A percentile compares a stretch with the other conserved stretches of the same genome.
Evolutionary conservation across 129 eudicot species (phyloP).

Genomic region (Calendula officinalis): DNA sequence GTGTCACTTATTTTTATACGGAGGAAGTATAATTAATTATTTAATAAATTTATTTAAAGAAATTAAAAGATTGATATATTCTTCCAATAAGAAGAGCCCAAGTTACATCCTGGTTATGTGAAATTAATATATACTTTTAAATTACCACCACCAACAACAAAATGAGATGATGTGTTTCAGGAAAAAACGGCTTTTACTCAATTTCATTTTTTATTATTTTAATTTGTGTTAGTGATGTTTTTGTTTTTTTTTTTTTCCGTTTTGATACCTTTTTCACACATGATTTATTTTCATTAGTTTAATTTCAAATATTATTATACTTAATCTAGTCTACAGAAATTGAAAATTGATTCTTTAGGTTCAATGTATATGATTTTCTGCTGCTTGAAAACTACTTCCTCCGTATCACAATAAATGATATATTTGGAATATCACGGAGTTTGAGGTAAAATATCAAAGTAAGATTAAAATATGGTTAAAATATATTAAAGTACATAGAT

Average conservation of each 20-base stretch:
- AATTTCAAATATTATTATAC: conserved; percentile 15
- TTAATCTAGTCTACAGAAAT: conserved; percentile 11
- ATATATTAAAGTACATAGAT: too few species aligned
- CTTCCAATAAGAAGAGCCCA: conserved; percentile 12
- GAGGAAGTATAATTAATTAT: too few species aligned
- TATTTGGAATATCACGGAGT: too few species aligned
- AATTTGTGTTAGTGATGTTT: conserved; percentile 24
- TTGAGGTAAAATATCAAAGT: too few species aligned
- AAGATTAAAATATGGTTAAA: too few species aligned
- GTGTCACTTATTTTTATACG: too few species aligned
- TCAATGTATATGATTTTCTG: neutral
- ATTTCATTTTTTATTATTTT: conserved; percentile 17
- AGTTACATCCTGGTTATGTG: conserved; percentile 3
- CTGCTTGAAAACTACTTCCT: conserved; percentile 2
- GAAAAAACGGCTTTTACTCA: conserved; percentile 2
- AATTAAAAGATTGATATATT: neutral
- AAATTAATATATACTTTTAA: neutral
- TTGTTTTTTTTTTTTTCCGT: conserved; percentile 26
- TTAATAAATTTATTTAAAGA: neutral
- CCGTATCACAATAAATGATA: too few species aligned
- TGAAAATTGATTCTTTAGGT: conserved; percentile 9
- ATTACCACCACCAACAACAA: conserved; percentile 26
- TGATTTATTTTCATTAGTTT: conserved; percentile 18
- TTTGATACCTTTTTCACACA: conserved; percentile 18
- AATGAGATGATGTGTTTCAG: conserved; percentile 22